Conservation (phyloP, 73 alveolate species). For the Paramecium sonneborni region DNA sequence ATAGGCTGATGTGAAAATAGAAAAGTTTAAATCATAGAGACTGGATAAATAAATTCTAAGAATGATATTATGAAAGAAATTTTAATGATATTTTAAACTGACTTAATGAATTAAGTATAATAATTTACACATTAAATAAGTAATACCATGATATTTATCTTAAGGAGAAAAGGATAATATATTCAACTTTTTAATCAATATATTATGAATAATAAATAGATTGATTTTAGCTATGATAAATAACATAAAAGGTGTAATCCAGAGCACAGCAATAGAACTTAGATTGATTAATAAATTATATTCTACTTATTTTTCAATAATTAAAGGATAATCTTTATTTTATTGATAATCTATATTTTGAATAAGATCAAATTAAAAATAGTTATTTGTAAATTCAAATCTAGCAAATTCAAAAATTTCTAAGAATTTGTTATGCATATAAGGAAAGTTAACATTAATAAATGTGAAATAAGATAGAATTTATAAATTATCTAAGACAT, state of each 20-base stretch:
- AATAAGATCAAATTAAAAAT: neutral
- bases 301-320: neutral
- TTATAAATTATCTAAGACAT: neutral
- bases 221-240: neutral
- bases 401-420: neutral
- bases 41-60: neutral
- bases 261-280: neutral
- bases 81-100: neutral
- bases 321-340: constrained; percentile 1
- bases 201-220: neutral
- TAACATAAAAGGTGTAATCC: neutral
- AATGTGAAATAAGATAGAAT: neutral
- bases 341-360: neutral
- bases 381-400: neutral
- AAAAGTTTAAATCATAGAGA: neutral
- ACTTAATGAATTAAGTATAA: neutral
- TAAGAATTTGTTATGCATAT: neutral
- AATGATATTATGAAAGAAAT: neutral
- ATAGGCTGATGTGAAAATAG: neutral
- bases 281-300: neutral
- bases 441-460: neutral
- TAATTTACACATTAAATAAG: neutral
- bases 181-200: neutral
- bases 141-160: neutral
- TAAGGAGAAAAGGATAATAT: neutral